Base-by-base conservation (phyloP, 768 basidiomycete species). In the Tulasnella sp. region DNA sequence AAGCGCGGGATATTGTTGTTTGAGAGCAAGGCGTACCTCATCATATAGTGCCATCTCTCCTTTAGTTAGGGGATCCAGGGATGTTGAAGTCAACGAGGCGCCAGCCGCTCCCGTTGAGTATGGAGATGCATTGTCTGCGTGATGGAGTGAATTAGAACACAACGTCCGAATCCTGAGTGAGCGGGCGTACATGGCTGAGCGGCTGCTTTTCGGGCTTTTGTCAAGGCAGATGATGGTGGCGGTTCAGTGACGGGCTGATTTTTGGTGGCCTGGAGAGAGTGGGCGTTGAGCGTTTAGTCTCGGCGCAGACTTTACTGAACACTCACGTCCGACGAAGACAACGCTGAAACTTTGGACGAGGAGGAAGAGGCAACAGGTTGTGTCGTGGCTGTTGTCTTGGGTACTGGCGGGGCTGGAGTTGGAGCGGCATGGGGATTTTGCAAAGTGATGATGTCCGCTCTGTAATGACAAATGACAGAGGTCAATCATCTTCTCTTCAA, bases 41-140 rank as follows among this genome's bases (percentile, higher is more conserved):
- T 99, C 96, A 90, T 96, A 96, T n/a, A 99, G 86, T 5, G 98
- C 89, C 81, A 93, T 91, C 71, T 96, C 91, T 69, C 88, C 89
- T 32, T 86, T 85, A 3, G 88, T 89, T 77, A 90, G 89, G 16
- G 95, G 92, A 81, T 93, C 93, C 77, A 96, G 88, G 4, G 96
- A 92, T 0, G 98, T 99, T 2, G 94, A 96, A 0, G 98, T 99
- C 70, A 99, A 85, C 0, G 96, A 95, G 3, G 97, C 98, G 73
- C 97, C 95, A 3, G 95, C 90, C 61, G 93, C 87, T 35, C 97
- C 97, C 55, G 88, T 95, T 1, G 94, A 95, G 82, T 95, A 95
- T 0, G 94, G 94, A n/a, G 94, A 95, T 26, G 92, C 87, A 82
- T 95, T 95, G 92, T 94, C 94, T 95, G 77, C 39, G 23, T 61